A percentile compares a stretch with the other conserved stretches of the same genome.
Conservation (phyloP, 2,329 filamentous ascomycete species). For the Eutypella sp. region DNA sequence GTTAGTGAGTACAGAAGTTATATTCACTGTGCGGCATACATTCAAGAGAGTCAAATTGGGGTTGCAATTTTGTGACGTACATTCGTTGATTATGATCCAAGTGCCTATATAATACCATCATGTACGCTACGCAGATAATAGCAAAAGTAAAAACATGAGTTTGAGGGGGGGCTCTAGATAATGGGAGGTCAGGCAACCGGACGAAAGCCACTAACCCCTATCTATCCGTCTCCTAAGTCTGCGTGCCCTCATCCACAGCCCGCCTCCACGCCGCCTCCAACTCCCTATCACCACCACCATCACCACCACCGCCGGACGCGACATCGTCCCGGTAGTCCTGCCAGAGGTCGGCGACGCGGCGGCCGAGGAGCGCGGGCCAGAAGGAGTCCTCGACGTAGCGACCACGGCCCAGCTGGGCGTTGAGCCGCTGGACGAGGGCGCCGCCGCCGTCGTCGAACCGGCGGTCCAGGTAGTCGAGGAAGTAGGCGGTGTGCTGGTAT, state of each 20-base stretch:
- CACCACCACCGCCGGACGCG: slow-evolving; percentile 14
- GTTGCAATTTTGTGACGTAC: too few species aligned
- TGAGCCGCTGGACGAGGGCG: slow-evolving; percentile 57
- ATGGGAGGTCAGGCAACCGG: too few species aligned
- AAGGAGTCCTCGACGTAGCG: slow-evolving; percentile 62
- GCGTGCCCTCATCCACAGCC: slow-evolving; percentile 11
- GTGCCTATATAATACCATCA: too few species aligned
- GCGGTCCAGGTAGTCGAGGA: slow-evolving; percentile 77
- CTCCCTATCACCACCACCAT: slow-evolving; percentile 7
- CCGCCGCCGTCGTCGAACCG: slow-evolving; percentile 54
- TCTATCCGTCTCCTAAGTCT: slow-evolving; percentile 5
- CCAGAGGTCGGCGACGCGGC: slow-evolving; percentile 66
- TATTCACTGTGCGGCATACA: too few species aligned
- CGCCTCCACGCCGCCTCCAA: not conserved
- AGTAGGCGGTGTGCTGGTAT: slow-evolving; percentile 89
- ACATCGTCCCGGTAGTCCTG: slow-evolving; percentile 55
- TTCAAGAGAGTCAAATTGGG: too few species aligned
- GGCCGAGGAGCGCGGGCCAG: slow-evolving; percentile 65
- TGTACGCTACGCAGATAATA: too few species aligned
- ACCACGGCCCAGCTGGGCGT: slow-evolving; percentile 60
- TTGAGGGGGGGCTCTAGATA: too few species aligned
- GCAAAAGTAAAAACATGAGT: too few species aligned
- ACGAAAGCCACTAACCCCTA: not conserved
- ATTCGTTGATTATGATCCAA: too few species aligned
- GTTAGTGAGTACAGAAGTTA: too few species aligned